Evolutionary conservation across 805 yeast genomes (phyloP).

Genomic region (Blastobotrys muscicola): DNA sequence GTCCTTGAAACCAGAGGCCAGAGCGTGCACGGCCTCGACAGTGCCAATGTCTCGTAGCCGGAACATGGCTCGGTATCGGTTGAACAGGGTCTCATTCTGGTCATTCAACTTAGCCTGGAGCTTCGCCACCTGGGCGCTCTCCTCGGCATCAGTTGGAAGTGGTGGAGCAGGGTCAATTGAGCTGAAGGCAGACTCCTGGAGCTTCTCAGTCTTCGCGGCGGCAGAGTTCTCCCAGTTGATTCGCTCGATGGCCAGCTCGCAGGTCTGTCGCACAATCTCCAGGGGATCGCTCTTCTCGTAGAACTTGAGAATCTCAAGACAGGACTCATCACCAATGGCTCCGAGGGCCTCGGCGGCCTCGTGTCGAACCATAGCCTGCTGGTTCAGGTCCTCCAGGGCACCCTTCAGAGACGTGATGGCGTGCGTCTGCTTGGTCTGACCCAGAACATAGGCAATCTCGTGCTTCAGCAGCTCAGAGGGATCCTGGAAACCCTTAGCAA

Average conservation of each 20-base stretch:
- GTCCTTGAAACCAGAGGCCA: conserved; percentile 84
- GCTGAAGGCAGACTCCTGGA: conserved; percentile 69
- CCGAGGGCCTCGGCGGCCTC: conserved; percentile 99
- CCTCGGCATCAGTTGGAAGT: conserved; percentile 44
- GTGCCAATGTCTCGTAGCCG: conserved; percentile 91
- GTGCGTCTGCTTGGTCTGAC: conserved; percentile 79
- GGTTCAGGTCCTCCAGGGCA: conserved; percentile 49
- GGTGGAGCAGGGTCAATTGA: conserved; percentile 99
- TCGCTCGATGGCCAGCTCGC: conserved; percentile 93
- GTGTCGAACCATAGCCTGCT: conserved; percentile 94
- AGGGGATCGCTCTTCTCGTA: conserved; percentile 66
- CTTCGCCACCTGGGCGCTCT: conserved; percentile 51
- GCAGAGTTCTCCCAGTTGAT: conserved; percentile 85
- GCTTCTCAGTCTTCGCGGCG: conserved; percentile 50
- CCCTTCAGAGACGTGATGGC: conserved; percentile 70
- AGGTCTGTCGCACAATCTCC: conserved; percentile 89
- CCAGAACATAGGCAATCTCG: conserved; percentile 94
- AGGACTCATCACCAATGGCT: conserved; percentile 76
- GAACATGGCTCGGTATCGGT: conserved; percentile 97
- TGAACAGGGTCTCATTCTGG: conserved; percentile 70
- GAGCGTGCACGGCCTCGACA: conserved; percentile 84
- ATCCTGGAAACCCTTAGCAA: conserved; percentile 74
- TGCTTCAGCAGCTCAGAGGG: conserved; percentile 87
- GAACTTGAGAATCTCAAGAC: conserved; percentile 54
- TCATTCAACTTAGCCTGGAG: conserved; percentile 64